Percentiles rank a stretch among this genome's conserved stretches.
Conservation (phyloP, 441 rosid genomes). For the Erodium trifolium region DNA sequence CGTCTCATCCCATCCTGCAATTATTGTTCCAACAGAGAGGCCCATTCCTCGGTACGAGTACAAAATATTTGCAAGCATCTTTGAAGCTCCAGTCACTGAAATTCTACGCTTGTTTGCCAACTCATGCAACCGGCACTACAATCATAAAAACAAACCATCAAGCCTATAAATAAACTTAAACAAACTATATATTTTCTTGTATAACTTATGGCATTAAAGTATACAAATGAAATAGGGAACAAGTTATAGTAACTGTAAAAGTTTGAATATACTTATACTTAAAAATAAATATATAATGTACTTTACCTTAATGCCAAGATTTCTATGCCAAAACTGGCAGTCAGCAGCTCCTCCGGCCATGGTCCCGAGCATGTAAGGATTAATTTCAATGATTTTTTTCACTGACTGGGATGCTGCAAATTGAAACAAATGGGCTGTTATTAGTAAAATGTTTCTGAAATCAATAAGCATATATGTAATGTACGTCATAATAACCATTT, state of each 20-base stretch:
- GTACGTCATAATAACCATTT: too few relatives aligned
- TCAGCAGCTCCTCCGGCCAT: conserved; percentile 99
- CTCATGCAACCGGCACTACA: too few relatives aligned
- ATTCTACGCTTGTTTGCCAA: conserved; percentile 91
- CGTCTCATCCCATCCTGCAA: conserved; percentile 99
- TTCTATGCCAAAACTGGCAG: conserved; percentile 98
- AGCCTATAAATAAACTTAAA: neutral
- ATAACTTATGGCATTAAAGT: neutral
- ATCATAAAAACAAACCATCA: conserved; percentile 13
- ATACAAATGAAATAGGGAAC: neutral
- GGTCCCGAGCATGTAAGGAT: conserved; percentile 97
- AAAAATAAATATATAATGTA: neutral
- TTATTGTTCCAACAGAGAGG: conserved; percentile 61
- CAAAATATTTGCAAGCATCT: conserved; percentile 67
- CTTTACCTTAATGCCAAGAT: conserved; percentile 77
- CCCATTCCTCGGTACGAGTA: conserved; percentile 99
- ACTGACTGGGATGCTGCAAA: conserved; percentile 46
- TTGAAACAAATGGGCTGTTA: neutral
- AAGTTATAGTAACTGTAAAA: neutral
- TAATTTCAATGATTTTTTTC: conserved; percentile 95
- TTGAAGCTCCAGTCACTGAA: conserved; percentile 96
- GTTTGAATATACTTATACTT: neutral
- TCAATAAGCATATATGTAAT: neutral
- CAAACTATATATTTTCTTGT: neutral
- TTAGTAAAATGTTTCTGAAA: neutral